Percentiles rank a stretch among this genome's conserved stretches.
phyloP scores from a whole-genome alignment of 2,329 filamentous ascomycete genomes.

The Hypoxylon sp. region DNA sequence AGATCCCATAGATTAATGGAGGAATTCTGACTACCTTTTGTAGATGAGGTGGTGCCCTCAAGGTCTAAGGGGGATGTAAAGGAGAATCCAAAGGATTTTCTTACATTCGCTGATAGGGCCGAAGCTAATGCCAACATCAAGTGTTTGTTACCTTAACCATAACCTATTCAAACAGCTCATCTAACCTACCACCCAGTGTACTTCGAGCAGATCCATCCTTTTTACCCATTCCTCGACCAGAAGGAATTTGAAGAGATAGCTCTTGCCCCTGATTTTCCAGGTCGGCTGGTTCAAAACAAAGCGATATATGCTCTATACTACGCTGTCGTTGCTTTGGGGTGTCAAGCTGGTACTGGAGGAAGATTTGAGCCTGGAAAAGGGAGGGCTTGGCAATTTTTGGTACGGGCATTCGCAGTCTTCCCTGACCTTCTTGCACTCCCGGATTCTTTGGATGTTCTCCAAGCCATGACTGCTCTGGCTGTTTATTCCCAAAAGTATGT shows the following conservation, averaged over 20 bases:
- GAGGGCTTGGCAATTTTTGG: conserved; percentile 59
- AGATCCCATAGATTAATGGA: not conserved
- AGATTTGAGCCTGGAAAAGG: conserved; percentile 59
- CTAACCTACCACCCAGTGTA: conserved; percentile 48
- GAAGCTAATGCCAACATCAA: conserved; percentile 36
- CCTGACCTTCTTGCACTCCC: conserved; percentile 54
- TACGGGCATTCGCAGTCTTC: conserved; percentile 56
- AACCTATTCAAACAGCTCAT: not conserved
- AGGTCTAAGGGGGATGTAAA: conserved; percentile 8
- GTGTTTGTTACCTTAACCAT: conserved; percentile 7
- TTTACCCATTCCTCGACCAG: conserved; percentile 60
- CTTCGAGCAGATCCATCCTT: conserved; percentile 58
- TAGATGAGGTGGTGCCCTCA: conserved; percentile 12
- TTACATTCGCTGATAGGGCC: conserved; percentile 15
- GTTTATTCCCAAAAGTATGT: conserved; percentile 47
- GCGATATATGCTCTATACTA: conserved; percentile 59
- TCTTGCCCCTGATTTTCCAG: conserved; percentile 48
- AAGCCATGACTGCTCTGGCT: conserved; percentile 54
- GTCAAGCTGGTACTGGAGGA: conserved; percentile 55
- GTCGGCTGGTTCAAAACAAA: conserved; percentile 50
- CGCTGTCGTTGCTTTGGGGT: conserved; percentile 57
- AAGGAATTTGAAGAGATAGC: conserved; percentile 55
- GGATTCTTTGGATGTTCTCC: conserved; percentile 52
- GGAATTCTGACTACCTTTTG: conserved; percentile 6
- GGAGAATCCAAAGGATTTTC: conserved; percentile 21